A percentile compares a stretch with the other conserved stretches of the same genome.
Evolutionary conservation across 805 yeast genomes (phyloP).

Genomic region (Cyberlindnera japonica): DNA sequence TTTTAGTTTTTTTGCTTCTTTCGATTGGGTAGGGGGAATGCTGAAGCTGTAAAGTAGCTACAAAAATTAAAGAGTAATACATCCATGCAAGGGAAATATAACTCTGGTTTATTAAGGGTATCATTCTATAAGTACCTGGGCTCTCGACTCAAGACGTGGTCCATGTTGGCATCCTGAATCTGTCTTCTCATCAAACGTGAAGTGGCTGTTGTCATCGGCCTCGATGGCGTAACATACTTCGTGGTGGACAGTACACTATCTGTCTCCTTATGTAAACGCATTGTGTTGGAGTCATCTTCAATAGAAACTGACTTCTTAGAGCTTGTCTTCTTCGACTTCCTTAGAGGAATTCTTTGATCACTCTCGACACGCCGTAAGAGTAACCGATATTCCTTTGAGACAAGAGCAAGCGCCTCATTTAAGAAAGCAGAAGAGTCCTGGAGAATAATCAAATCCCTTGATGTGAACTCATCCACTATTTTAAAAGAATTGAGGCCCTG

Average conservation of each 20-base stretch:
- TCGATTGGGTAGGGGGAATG: too few relatives aligned
- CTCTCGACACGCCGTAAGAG: slow-evolving; percentile 6
- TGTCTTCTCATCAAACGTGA: slow-evolving; percentile 4
- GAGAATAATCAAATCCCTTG: slow-evolving; percentile 7
- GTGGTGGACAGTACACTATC: not conserved
- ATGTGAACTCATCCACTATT: slow-evolving; percentile 2
- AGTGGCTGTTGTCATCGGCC: slow-evolving; percentile 11
- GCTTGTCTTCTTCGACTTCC: slow-evolving; percentile 4
- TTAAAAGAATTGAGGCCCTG: slow-evolving; percentile 10
- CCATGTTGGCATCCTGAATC: slow-evolving; percentile 2
- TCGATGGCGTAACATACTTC: slow-evolving; percentile 1
- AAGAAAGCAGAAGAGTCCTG: slow-evolving; percentile 11
- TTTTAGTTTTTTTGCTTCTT: too few relatives aligned
- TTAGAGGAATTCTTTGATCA: slow-evolving; percentile 10
- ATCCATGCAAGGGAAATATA: too few relatives aligned
- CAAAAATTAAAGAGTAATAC: too few relatives aligned
- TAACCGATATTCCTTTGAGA: slow-evolving; percentile 8
- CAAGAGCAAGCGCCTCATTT: slow-evolving; percentile 13
- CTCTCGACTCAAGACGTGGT: not conserved
- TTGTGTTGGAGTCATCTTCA: slow-evolving; percentile 1
- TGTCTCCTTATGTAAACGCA: slow-evolving; percentile 1
- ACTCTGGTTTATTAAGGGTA: not conserved
- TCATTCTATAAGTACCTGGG: not conserved
- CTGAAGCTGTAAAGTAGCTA: too few relatives aligned
- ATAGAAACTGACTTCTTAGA: slow-evolving; percentile 4